Evolutionary conservation across 2,329 filamentous ascomycete species (phyloP).

Genomic region (Phyllosticta citrichinensis): DNA sequence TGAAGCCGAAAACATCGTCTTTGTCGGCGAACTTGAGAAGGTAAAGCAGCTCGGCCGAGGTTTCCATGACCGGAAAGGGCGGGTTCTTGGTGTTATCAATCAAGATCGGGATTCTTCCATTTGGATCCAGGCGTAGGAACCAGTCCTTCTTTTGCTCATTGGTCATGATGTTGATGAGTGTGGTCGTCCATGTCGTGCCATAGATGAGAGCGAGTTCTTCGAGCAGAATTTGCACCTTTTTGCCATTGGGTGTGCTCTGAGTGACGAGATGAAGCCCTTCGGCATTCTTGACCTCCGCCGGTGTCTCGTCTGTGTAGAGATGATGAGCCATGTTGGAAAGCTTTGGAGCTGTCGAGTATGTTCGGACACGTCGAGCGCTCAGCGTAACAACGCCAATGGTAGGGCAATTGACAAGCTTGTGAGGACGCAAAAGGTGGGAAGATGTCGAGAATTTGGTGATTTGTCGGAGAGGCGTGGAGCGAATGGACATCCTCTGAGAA

Average conservation of each 20-base stretch:
- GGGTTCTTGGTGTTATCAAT: conserved; percentile 7
- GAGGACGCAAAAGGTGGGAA: not conserved
- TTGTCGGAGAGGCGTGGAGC: not conserved
- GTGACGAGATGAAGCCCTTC: conserved; percentile 45
- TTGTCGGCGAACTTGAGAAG: conserved; percentile 41
- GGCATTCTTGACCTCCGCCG: conserved; percentile 36
- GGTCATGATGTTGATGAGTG: conserved; percentile 33
- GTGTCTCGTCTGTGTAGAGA: conserved; percentile 37
- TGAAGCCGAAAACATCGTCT: conserved; percentile 42
- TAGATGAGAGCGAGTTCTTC: conserved; percentile 45
- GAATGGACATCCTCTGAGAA: not conserved
- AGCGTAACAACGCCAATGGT: not conserved
- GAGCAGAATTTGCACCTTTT: conserved; percentile 45
- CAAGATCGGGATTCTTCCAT: conserved; percentile 5
- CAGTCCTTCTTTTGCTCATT: conserved; percentile 49
- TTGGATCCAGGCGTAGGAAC: conserved; percentile 37
- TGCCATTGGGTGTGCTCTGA: conserved; percentile 41
- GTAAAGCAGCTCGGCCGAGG: conserved; percentile 44
- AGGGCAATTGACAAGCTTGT: not conserved
- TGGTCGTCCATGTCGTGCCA: conserved; percentile 19
- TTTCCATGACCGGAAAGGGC: conserved; percentile 42
- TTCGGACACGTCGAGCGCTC: not conserved
- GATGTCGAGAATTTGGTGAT: not conserved
- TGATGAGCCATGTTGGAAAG: conserved; percentile 25
- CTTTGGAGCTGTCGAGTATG: not conserved